These are phyloP conservation scores for Penicillium lividum DNA, from an alignment of 495 filamentous ascomycete species.

Conservation along the genomic window DNA sequence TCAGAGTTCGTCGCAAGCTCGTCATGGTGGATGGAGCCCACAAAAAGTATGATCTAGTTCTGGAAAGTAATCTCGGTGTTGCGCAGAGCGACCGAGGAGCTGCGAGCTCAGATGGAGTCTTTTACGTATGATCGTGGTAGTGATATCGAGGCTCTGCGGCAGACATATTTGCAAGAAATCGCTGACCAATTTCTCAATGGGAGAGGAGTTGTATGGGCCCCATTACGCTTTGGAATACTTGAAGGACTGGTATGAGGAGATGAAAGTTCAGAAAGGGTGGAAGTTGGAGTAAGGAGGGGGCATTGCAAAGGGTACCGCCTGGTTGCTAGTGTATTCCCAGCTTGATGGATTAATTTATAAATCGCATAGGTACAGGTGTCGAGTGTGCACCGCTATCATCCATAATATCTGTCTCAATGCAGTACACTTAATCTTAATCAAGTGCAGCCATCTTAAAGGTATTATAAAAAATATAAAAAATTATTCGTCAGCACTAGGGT, in stretches of 20 bases:
- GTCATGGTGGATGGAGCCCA: conserved; percentile 49
- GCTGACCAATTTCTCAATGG: conserved; percentile 41
- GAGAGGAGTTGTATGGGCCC: conserved; percentile 38
- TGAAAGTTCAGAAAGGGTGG: conserved; percentile 16
- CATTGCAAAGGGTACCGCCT: too few relatives aligned
- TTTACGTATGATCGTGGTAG: conserved; percentile 44
- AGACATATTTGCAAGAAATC: conserved; percentile 40
- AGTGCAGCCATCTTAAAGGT: too few relatives aligned
- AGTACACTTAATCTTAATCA: too few relatives aligned
- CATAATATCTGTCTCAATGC: too few relatives aligned
- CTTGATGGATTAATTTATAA: too few relatives aligned
- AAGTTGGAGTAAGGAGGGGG: neutral
- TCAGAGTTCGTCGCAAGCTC: conserved; percentile 45
- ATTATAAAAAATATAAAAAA: too few relatives aligned
- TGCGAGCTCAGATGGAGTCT: conserved; percentile 30
- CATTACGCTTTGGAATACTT: conserved; percentile 37
- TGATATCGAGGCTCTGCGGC: conserved; percentile 31
- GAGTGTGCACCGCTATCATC: too few relatives aligned
- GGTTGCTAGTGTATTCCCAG: too few relatives aligned
- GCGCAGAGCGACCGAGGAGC: conserved; percentile 29
- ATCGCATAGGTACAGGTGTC: too few relatives aligned
- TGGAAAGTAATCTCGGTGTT: conserved; percentile 33
- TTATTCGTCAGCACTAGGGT: too few relatives aligned
- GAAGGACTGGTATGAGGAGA: conserved; percentile 31
- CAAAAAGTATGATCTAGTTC: conserved; percentile 43